phyloP scores from a whole-genome alignment of 208 protist species.

The Trypanosoma congolense region DNA sequence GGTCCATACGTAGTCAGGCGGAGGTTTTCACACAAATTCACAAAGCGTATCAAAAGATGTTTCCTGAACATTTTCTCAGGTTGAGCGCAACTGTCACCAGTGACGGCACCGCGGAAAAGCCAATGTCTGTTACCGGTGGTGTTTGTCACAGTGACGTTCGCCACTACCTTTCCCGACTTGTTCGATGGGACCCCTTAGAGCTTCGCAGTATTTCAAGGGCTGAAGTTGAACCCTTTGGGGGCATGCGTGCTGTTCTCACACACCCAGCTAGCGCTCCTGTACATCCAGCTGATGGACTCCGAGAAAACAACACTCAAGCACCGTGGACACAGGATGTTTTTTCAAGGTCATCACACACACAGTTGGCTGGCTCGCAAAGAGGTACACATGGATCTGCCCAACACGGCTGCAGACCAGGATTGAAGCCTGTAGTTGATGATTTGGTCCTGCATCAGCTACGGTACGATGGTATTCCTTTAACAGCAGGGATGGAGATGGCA shows the following conservation, averaged over 20 bases:
- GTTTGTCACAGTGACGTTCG: constrained; percentile 35
- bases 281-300: background rate
- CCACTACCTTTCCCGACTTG: constrained; percentile 34
- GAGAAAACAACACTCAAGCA: background rate
- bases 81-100: background rate
- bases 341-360: too few relatives aligned
- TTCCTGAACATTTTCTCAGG: constrained; percentile 3
- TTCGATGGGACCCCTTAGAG: constrained; percentile 30
- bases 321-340: too few relatives aligned
- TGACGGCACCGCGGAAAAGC: constrained; percentile 1
- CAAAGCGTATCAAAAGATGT: constrained; percentile 14
- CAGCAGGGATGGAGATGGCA: constrained; percentile 16
- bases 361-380: background rate
- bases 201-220: constrained; percentile 1
- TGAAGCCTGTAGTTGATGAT: constrained; percentile 50
- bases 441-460: constrained; percentile 55
- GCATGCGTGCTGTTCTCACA: background rate
- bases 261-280: background rate
- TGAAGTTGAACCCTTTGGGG: background rate
- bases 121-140: constrained; percentile 5
- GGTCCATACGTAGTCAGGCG: constrained; percentile 22
- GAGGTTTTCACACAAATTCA: constrained; percentile 23
- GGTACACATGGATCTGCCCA: background rate
- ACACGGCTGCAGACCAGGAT: constrained; percentile 3
- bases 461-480: constrained; percentile 41